Evolutionary conservation across 176 grass and related monocot species (phyloP), one percentile per base, ranked within the genome.

Genomic region (Musa troglodytarum): DNA sequence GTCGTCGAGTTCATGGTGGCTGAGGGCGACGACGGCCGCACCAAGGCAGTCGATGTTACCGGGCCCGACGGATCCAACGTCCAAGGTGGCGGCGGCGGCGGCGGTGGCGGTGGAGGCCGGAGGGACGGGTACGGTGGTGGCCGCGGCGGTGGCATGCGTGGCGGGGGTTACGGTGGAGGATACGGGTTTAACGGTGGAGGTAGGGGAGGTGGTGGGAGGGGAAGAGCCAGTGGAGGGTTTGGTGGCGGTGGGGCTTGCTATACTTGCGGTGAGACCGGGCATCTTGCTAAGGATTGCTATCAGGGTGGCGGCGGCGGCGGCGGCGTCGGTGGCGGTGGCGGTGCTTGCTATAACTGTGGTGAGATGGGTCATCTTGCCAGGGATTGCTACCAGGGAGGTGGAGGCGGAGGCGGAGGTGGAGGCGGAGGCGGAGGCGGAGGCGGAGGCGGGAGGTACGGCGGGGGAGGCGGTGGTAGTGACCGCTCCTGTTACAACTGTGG

Each of bases 401-500:
- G 63, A 1, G 67, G 43, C 1, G 68, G 67, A 51, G 68, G 69
- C 1, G 69, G 66, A 51, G 68, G 69, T 0, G 69, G 66, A 68
- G 25, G 68, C 3, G 68, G 68, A 50, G 25, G 68, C 15, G 14
- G 43, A 9, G 69, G 49, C 15, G 25, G 65, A 13, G 65, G 26
- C 25, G n/a, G 57, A 4, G 29, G 29, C 14, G 55, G 55, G 55
- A 4, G 8, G 55, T 11, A 17, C 15, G 55, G 11, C 0, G 64
- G 24, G 1, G 64, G 20, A 0, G 25, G 21, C 23, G 88, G 89
- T 1, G 88, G 88, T 0, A 82, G 82, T 6, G 88, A 82, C 71
- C 85, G 91, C n/a, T 86, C 87, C 50, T 95, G 91, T 71, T 95
- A 95, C 79, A 88, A 83, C 83, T 95, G 91, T 71, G 93, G 93